Conservation (phyloP, 139 green algal species). For the Closterium sp. region DNA sequence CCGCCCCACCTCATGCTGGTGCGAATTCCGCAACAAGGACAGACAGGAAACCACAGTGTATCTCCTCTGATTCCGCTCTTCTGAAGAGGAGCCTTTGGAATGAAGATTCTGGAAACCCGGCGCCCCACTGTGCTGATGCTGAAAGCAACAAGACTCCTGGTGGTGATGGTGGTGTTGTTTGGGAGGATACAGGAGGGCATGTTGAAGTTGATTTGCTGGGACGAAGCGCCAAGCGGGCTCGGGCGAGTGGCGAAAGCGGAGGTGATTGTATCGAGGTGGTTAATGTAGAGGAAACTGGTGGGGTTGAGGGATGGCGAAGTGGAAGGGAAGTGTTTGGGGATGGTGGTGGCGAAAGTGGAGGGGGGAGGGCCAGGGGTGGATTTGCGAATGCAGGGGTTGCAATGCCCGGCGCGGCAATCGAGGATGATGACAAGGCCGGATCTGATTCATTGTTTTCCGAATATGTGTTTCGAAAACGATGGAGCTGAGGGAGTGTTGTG, state of each 20-base stretch:
- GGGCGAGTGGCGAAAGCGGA: background rate
- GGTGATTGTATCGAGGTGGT: background rate
- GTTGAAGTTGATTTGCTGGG: background rate
- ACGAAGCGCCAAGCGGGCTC: background rate
- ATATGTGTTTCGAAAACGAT: background rate
- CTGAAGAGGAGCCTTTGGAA: background rate
- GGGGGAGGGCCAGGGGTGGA: background rate
- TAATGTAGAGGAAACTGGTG: background rate
- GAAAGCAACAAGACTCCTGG: background rate
- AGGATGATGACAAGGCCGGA: background rate
- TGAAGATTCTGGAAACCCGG: background rate
- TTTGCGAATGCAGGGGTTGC: background rate
- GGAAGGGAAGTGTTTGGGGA: background rate
- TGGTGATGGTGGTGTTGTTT: background rate
- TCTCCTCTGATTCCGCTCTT: background rate
- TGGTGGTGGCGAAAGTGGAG: background rate
- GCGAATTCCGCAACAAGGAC: background rate
- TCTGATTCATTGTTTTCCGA: background rate
- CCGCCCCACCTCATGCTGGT: background rate
- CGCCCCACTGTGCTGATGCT: background rate
- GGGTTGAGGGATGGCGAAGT: background rate
- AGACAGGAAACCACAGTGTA: background rate
- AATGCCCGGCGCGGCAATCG: background rate
- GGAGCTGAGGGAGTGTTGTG: too few relatives aligned
- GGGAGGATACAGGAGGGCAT: background rate